A percentile compares a stretch with the other conserved stretches of the same genome.
Conservation (phyloP, 225 moss, liverwort and hornwort species). For the Ulota crispa region DNA sequence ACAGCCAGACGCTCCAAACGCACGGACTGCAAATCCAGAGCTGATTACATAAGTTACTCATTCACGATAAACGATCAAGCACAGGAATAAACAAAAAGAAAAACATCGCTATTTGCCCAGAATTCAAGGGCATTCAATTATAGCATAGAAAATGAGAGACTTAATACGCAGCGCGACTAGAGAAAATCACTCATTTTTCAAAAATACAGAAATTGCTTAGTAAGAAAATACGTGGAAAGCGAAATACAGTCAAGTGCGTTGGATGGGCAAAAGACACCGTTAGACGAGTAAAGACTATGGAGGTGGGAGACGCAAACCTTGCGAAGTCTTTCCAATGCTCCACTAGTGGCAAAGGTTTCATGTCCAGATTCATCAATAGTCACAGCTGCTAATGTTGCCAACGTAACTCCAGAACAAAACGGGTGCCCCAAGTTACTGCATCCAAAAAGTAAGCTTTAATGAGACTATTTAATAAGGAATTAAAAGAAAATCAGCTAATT, state of each 20-base stretch:
- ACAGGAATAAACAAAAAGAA: background rate
- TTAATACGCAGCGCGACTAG: background rate
- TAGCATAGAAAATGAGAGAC: background rate
- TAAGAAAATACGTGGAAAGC: background rate
- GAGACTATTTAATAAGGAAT: background rate
- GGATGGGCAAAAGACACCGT: background rate
- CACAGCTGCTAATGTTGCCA: constrained; percentile 92
- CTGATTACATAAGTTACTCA: constrained; percentile 12
- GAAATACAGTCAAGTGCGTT: background rate
- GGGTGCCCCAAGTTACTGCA: constrained; percentile 91
- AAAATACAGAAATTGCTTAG: background rate
- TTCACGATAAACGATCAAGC: constrained; percentile 6
- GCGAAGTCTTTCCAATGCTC: constrained; percentile 91
- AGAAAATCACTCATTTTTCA: constrained; percentile 14
- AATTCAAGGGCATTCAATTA: background rate
- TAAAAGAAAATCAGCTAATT: background rate
- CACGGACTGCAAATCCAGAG: constrained; percentile 60
- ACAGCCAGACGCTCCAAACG: constrained; percentile 87
- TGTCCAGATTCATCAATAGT: constrained; percentile 91
- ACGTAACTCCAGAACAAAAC: constrained; percentile 87
- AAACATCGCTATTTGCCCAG: background rate
- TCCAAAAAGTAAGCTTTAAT: constrained; percentile 4
- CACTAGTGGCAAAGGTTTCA: constrained; percentile 98
- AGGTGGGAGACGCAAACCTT: constrained; percentile 53
- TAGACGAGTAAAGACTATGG: background rate